Conservation (phyloP, 495 filamentous ascomycete species). For the Aspergillus sclerotiicarbonarius region DNA sequence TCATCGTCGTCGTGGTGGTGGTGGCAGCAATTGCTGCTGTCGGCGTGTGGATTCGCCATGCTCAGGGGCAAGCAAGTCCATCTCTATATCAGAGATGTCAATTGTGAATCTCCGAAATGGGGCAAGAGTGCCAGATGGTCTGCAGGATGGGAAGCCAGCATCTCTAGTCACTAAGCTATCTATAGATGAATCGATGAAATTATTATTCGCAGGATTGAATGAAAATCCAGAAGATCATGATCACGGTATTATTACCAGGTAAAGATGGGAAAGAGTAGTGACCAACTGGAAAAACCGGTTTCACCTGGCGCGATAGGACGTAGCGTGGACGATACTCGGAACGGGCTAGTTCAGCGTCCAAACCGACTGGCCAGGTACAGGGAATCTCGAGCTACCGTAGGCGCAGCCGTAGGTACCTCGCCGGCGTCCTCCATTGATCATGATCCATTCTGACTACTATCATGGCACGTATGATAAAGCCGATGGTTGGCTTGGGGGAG, state of each 20-base stretch:
- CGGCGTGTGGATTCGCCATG: neutral
- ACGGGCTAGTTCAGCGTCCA: neutral
- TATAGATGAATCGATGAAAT: too few species aligned
- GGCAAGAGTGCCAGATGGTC: neutral
- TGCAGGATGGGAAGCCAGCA: neutral
- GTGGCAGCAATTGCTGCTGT: neutral
- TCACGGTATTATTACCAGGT: neutral
- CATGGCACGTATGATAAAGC: constrained; percentile 1
- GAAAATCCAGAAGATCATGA: neutral
- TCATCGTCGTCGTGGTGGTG: constrained; percentile 1
- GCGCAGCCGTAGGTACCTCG: neutral
- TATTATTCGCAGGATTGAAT: too few species aligned
- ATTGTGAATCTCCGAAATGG: neutral
- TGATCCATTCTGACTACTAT: neutral
- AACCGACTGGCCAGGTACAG: neutral
- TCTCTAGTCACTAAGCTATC: neutral
- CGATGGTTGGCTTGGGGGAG: neutral
- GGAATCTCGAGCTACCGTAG: neutral
- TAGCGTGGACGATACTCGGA: constrained; percentile 6
- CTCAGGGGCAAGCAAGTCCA: neutral
- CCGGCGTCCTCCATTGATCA: neutral
- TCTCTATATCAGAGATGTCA: neutral
- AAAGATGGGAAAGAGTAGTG: neutral
- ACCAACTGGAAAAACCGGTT: constrained; percentile 2
- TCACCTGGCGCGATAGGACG: constrained; percentile 1